These are phyloP conservation scores for Nidula microcarpa DNA, from an alignment of 768 basidiomycete species.

Conservation along the genomic window DNA sequence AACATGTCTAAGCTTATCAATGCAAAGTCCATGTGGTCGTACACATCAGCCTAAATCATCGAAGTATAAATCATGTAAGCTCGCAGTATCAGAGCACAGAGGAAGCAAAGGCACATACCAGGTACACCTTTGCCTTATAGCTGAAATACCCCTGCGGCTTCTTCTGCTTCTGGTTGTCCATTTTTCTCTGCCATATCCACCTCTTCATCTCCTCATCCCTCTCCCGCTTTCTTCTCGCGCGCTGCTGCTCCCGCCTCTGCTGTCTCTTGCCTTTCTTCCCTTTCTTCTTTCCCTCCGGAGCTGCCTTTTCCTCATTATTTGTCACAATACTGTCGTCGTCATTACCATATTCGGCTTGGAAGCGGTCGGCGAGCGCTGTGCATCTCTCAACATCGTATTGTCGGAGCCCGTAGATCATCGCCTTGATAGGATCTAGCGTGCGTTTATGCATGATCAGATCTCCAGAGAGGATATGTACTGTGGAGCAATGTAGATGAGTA, in stretches of 20 bases:
- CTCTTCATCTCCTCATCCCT: background rate
- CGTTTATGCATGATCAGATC: conserved; percentile 74
- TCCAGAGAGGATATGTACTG: conserved; percentile 75
- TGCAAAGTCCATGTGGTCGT: conserved; percentile 75
- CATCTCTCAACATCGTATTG: conserved; percentile 69
- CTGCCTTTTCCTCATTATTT: background rate
- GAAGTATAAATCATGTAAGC: background rate
- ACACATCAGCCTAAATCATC: conserved; percentile 56
- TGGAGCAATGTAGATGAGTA: background rate
- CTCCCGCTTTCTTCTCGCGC: background rate
- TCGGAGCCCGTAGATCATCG: conserved; percentile 64
- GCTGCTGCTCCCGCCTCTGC: background rate
- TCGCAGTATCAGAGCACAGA: background rate
- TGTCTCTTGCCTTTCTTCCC: background rate
- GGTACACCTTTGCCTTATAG: conserved; percentile 65
- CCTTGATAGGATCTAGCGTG: conserved; percentile 69
- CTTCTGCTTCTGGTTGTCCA: background rate
- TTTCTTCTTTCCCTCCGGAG: background rate
- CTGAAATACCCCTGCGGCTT: conserved; percentile 30
- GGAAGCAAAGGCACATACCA: conserved; percentile 31
- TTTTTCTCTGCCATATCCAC: background rate
- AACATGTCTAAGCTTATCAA: conserved; percentile 73
- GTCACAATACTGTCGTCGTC: background rate
- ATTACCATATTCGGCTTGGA: background rate
- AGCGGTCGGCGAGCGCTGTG: conserved; percentile 48